Base-by-base conservation (phyloP, 2,329 filamentous ascomycete species). In the Thielaviopsis euricoi region DNA sequence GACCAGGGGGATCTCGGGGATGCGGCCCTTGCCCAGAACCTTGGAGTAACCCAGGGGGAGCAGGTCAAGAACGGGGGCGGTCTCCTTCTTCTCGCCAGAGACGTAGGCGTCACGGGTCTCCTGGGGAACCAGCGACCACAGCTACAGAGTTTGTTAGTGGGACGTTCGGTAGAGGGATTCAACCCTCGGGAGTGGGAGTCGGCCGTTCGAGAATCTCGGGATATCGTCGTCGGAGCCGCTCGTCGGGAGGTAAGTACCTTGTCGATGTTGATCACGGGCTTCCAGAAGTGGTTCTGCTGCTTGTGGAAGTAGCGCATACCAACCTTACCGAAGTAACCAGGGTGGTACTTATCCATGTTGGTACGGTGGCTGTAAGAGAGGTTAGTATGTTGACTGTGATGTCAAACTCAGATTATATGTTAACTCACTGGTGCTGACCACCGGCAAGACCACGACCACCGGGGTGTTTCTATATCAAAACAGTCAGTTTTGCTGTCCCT, bases 281-380 rank as follows among this genome's bases (percentile, higher is more conserved):
- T 96, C 93, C 91, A 98, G 82, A 91, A 89, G 73, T 94, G 86
- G 81, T 91, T 91, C 71, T 84, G 81, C 71, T 88, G 85, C 78
- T 93, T 90, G 83, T 97, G 91, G 87, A 95, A 96, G 79, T 91
- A 85, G 71, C 87, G 81, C 87, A 91, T 91, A 78, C 87, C 86
- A 68, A 91, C 87, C 80, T 96, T 95, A 78, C 89, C 89, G 77
- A 96, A 97, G 87, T 97, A 97, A 89, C 93, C 93, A 64, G 91
- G 89, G 73, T 95, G 88, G 85, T 91, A 89, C 78, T 91, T 82
- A 69, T 63, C 61, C 49, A 61, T 56, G 58, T 60, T 60, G 58
- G 58, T 60, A 53, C 58, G 58, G 55, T 60, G 58, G 54, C 61
- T 62, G 53, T 29, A 29, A 25, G 33, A 21, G 21, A 19, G 22